Base-by-base conservation (phyloP, 2,329 filamentous ascomycete species). In the Lachnellula occidentalis region DNA sequence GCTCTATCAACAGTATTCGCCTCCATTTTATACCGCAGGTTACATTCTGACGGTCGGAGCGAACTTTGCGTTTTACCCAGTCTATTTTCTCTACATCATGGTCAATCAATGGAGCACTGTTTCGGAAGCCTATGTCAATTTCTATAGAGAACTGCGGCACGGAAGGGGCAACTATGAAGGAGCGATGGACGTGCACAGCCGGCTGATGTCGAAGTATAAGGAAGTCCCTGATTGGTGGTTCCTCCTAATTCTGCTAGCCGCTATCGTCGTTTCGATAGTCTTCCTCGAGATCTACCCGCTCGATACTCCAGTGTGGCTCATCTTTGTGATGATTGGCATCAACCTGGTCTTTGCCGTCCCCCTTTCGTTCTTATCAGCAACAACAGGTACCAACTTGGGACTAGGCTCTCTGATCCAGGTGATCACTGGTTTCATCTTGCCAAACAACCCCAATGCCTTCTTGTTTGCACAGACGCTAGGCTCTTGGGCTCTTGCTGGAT, bases 191-290 rank as follows among this genome's bases (percentile, higher is more conserved):
- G 61, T 74, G 0, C 73, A 77, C 39, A 74, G 65, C 2, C 65
- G 72, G 0, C 63, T 75, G 1, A 77, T 78, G 75, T 60, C 67
- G 4, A 67, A 64, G 2, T 78, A 77, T 56, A 64, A 67, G 0
- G 76, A 78, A 46, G 74, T 78, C 0, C 76, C 76, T 0, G 75
- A 77, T 53, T 78, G 75, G 75, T 78, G 74, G 76, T 76, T 75
- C 60, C 59, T 76, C 5, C 34, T 70, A 34, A 73, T 76, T 42
- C 66, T 75, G 4, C 55, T 67, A 19, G 57, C 36, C 42, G 66
- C 69, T 50, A 65, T 72, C 52, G 61, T 71, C 22, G 66, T 72
- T 19, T 66, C 69, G 5, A 63, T 71, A 41, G 57, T 72, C 50
- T 63, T 68, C 46, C 61, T 72, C 39, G 42, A 51, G 45, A 49